phyloP scores from a whole-genome alignment of 164 flowering plant species.

The Hamamelis virginiana region DNA sequence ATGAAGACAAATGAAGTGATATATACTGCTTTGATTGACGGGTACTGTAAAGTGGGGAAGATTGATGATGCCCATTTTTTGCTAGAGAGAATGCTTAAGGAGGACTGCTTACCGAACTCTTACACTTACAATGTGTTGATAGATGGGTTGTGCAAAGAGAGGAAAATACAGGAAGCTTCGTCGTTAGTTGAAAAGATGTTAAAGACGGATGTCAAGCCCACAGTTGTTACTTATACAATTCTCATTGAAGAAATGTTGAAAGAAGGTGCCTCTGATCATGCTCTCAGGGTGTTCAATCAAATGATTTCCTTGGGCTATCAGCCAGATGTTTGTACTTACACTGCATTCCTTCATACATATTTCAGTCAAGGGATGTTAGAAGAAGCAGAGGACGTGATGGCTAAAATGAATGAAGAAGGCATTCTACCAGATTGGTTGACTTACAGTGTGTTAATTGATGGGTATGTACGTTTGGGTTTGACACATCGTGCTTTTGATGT shows the following conservation, averaged over 20 bases:
- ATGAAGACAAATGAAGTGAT: constrained; percentile 59
- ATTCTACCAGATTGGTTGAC: constrained; percentile 49
- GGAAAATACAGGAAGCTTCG: constrained; percentile 49
- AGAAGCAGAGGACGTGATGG: constrained; percentile 57
- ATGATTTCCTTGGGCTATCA: constrained; percentile 51
- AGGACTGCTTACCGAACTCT: constrained; percentile 52
- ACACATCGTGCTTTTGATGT: constrained; percentile 46
- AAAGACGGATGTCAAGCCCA: constrained; percentile 46
- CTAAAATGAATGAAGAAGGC: constrained; percentile 55
- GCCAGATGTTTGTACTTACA: constrained; percentile 66
- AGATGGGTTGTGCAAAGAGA: constrained; percentile 58
- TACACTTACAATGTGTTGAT: constrained; percentile 63
- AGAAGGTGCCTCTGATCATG: constrained; percentile 51
- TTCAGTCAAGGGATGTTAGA: constrained; percentile 44
- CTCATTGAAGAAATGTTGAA: constrained; percentile 56
- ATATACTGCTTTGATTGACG: constrained; percentile 73
- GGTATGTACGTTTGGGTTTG: constrained; percentile 50
- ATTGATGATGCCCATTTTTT: constrained; percentile 42
- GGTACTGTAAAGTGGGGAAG: constrained; percentile 62
- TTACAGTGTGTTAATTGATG: constrained; percentile 59
- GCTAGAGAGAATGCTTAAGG: constrained; percentile 53
- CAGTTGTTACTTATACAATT: constrained; percentile 59
- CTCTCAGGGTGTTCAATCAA: constrained; percentile 41
- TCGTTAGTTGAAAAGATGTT: constrained; percentile 52
- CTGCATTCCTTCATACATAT: constrained; percentile 56